Conservation (phyloP, 2,329 filamentous ascomycete species). For the Cylindrodendrum hubeiense region DNA sequence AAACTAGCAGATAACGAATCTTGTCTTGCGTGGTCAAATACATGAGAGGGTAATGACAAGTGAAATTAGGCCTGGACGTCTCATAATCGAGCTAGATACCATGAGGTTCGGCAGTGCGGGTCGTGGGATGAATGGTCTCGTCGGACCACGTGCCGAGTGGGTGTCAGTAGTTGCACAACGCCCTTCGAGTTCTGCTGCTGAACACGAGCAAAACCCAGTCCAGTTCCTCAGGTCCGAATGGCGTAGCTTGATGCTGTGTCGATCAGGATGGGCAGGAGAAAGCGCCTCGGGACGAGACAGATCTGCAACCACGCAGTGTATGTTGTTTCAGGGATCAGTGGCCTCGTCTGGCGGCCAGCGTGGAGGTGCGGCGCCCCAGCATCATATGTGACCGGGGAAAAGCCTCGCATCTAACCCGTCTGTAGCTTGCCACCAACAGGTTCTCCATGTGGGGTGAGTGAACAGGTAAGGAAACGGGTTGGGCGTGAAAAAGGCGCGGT, state of each 20-base stretch:
- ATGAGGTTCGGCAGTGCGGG: conserved; percentile 7
- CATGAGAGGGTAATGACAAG: neutral
- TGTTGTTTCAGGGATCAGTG: conserved; percentile 29
- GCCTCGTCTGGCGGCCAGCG: neutral
- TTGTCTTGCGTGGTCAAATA: neutral
- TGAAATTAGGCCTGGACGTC: conserved; percentile 2
- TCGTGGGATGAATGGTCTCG: conserved; percentile 7
- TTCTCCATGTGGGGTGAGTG: conserved; percentile 40
- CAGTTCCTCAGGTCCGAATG: neutral
- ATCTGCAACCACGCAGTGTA: conserved; percentile 35
- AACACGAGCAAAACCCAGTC: neutral
- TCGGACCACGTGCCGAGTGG: conserved; percentile 12
- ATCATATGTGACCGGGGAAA: conserved; percentile 23
- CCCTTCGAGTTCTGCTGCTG: neutral
- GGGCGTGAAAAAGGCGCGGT: conserved; percentile 34
- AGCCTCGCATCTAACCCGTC: conserved; percentile 17
- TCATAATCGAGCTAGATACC: neutral
- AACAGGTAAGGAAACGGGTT: conserved; percentile 30
- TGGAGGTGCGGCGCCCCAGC: conserved; percentile 11
- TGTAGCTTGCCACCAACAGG: conserved; percentile 34
- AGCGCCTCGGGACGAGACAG: conserved; percentile 30
- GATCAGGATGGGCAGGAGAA: conserved; percentile 26
- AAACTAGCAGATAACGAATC: neutral
- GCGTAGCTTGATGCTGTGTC: conserved; percentile 5
- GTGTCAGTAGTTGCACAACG: neutral